phyloP scores from a whole-genome alignment of 2,329 filamentous ascomycete genomes.

The Pyricularia sp. region DNA sequence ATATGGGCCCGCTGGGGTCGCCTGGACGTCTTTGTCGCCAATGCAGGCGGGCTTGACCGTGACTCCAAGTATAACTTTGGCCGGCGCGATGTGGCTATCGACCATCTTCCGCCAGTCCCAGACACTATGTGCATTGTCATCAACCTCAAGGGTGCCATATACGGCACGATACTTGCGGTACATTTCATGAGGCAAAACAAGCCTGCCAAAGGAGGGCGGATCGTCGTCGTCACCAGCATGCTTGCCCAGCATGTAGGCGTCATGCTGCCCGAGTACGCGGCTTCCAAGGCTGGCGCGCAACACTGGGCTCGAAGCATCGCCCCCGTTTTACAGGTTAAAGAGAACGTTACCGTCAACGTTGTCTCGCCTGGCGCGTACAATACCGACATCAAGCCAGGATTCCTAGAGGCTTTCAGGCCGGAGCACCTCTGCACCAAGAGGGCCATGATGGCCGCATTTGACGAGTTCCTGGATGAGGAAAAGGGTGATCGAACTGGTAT shows the following conservation, averaged over 20 bases:
- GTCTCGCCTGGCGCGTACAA: conserved; percentile 33
- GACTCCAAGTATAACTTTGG: conserved; percentile 17
- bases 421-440: conserved; percentile 9
- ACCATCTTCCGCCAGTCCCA: conserved; percentile 19
- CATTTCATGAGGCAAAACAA: conserved; percentile 41
- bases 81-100: not conserved
- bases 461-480: conserved; percentile 30
- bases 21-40: conserved; percentile 34
- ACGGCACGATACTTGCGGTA: conserved; percentile 33
- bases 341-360: conserved; percentile 34
- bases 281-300: conserved; percentile 29
- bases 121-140: conserved; percentile 32
- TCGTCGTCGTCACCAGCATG: conserved; percentile 30
- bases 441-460: conserved; percentile 30
- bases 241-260: conserved; percentile 28
- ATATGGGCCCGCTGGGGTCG: conserved; percentile 30
- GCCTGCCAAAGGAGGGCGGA: not conserved
- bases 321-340: conserved; percentile 26
- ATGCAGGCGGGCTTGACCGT: conserved; percentile 34
- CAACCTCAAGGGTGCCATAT: conserved; percentile 37
- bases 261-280: conserved; percentile 31
- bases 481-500: conserved; percentile 1
- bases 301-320: conserved; percentile 25
- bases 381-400: conserved; percentile 29
- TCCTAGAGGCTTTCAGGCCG: not conserved